Evolutionary conservation across 805 yeast species (phyloP).

Genomic region (Starmera pachycereana): DNA sequence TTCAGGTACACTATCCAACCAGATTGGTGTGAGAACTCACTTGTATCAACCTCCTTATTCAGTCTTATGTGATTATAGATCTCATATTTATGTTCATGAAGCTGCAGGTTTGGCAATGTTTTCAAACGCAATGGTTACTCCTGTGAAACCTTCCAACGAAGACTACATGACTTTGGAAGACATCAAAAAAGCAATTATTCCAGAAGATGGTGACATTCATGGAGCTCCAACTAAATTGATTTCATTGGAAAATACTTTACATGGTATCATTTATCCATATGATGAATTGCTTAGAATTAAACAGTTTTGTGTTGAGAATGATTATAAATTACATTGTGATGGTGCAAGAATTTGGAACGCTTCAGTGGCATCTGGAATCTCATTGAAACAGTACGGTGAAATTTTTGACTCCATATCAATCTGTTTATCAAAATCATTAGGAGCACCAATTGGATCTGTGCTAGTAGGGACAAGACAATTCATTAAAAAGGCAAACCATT

Average conservation of each 20-base stretch:
- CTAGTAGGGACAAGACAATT: conserved; percentile 56
- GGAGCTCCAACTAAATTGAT: conserved; percentile 80
- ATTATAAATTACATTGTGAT: conserved; percentile 67
- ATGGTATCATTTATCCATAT: conserved; percentile 71
- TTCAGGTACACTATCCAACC: conserved; percentile 88
- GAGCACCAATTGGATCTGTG: conserved; percentile 91
- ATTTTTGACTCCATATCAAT: conserved; percentile 80
- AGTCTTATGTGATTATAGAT: conserved; percentile 76
- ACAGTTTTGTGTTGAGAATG: conserved; percentile 52
- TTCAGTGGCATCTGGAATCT: conserved; percentile 41
- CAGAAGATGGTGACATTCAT: conserved; percentile 78
- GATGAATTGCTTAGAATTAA: conserved; percentile 69
- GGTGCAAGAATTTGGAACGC: conserved; percentile 98
- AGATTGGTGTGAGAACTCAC: conserved; percentile 70
- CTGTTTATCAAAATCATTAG: conserved; percentile 82
- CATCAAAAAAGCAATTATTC: conserved; percentile 45
- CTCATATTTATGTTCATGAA: conserved; percentile 76
- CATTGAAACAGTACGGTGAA: conserved; percentile 60
- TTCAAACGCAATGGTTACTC: conserved; percentile 85
- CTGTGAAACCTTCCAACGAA: conserved; percentile 74
- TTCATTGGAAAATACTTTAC: conserved; percentile 81
- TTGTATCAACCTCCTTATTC: conserved; percentile 76
- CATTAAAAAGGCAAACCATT: conserved; percentile 68
- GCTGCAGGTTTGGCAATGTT: conserved; percentile 88
- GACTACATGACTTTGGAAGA: conserved; percentile 73